Percentiles rank a stretch among this genome's conserved stretches.
Evolutionary conservation across 1,284 basidiomycete species (phyloP).

Genomic region (Xerocomus nothofagi): DNA sequence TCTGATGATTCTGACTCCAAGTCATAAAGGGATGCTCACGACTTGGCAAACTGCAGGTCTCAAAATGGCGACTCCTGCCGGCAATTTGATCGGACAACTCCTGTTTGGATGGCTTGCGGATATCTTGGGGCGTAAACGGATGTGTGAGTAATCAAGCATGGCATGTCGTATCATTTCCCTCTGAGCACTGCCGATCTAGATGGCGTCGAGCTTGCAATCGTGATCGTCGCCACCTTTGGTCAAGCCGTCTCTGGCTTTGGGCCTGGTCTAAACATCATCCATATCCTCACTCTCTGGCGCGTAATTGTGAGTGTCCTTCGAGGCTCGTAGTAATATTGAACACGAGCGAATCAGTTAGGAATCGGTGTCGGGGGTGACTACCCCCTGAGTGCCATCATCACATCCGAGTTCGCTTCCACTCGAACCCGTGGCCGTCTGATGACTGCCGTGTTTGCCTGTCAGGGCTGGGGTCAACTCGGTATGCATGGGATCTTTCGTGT

Average conservation of each 20-base stretch:
- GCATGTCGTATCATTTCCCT: not conserved
- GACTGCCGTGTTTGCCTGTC: slow-evolving; percentile 51
- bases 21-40: slow-evolving; percentile 35
- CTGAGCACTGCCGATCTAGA: slow-evolving; percentile 36
- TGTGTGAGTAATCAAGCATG: slow-evolving; percentile 12
- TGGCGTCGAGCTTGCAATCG: slow-evolving; percentile 56
- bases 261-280: slow-evolving; percentile 55
- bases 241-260: slow-evolving; percentile 49
- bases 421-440: slow-evolving; percentile 54
- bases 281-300: slow-evolving; percentile 55
- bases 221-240: slow-evolving; percentile 47
- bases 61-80: slow-evolving; percentile 68
- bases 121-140: slow-evolving; percentile 47
- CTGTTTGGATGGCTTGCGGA: slow-evolving; percentile 57
- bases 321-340: not conserved
- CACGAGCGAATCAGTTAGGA: slow-evolving; percentile 38
- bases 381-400: slow-evolving; percentile 47
- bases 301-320: slow-evolving; percentile 36
- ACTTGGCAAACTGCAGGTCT: slow-evolving; percentile 67
- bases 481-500: slow-evolving; percentile 27
- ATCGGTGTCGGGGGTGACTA: slow-evolving; percentile 58
- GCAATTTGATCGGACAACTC: slow-evolving; percentile 61
- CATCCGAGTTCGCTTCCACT: slow-evolving; percentile 60
- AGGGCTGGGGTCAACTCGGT: slow-evolving; percentile 53
- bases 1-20: not conserved